Conservation (phyloP, 352 stramenopile genomes). For the Globisporangium emineosum region DNA sequence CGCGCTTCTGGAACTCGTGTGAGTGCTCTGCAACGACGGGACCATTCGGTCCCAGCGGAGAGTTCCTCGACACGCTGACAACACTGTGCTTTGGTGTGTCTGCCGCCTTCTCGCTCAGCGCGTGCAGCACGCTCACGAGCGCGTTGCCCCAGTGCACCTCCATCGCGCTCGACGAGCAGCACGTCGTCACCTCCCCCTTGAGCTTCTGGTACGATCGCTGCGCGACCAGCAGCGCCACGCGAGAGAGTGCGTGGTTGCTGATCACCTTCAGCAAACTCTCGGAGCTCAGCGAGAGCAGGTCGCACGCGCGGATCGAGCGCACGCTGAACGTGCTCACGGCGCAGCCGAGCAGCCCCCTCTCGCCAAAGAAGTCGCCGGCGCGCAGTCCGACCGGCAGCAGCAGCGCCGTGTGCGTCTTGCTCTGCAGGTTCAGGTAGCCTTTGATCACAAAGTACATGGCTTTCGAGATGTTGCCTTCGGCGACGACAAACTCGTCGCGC, state of each 20-base stretch:
- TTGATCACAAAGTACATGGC: slow-evolving; percentile 76
- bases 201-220: slow-evolving; percentile 10
- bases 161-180: neutral
- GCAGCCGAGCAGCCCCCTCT: slow-evolving; percentile 55
- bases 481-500: slow-evolving; percentile 51
- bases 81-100: neutral
- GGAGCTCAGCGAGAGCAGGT: slow-evolving; percentile 18
- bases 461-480: slow-evolving; percentile 61
- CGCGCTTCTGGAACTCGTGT: neutral
- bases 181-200: slow-evolving; percentile 1
- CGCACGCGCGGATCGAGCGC: slow-evolving; percentile 20
- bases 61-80: neutral
- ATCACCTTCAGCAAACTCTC: slow-evolving; percentile 22
- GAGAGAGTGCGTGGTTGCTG: slow-evolving; percentile 1
- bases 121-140: neutral
- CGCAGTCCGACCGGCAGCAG: neutral
- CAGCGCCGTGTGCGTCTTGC: slow-evolving; percentile 12
- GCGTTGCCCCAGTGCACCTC: slow-evolving; percentile 9
- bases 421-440: slow-evolving; percentile 28
- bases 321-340: slow-evolving; percentile 30
- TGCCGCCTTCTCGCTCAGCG: neutral
- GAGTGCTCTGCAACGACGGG: neutral
- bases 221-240: neutral
- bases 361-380: slow-evolving; percentile 54
- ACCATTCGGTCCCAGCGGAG: neutral